Evolutionary conservation across 495 filamentous ascomycete species (phyloP), one percentile per base, ranked within the genome.

Genomic region (Extremus antarcticus): DNA sequence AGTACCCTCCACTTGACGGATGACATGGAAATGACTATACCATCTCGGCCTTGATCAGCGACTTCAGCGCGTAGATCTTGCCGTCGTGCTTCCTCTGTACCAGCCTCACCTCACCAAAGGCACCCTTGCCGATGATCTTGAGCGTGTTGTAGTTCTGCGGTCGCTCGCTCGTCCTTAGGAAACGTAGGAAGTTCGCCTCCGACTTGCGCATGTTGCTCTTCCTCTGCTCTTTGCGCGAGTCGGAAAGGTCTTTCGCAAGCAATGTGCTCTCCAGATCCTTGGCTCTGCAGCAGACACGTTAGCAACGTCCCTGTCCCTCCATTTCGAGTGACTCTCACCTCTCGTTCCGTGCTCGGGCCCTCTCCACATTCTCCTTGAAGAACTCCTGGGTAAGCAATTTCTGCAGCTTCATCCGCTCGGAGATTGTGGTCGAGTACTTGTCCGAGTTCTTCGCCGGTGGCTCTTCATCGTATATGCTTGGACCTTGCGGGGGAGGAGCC

Each of bases 71-170:
- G 65, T 96, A 99, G 55, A 97, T 90, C 70, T 94, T 94, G 68
- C 87, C 88, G 63, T 97, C 92, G n/a, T 83, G 79, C 76, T 90
- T 94, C 72, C 94, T 85, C 71, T 92, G 88, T 56, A 99, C 92
- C 53, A 99, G 77, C 70, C 90, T 91, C 50, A 99, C 92, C 68
- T 99, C 92, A 70, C 92, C 92, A 66, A 99, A 99, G 15, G 92
- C 92, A 68, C 92, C 92, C 78, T 97, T 99, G 64, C 92, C 92
- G 64, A 99, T 97, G 60, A 96, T 87, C 75, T 95, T 97, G 68
- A 96, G 78, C 7, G 92, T 96, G 58, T 81, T 78, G 76, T 95
- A 99, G 73, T 97, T 95, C 52, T 87, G 78, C 7, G 92, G 88
- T 63, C 81, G 82, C 63, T 96, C 88, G 68, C 88, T 89, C 43